Percentiles rank a stretch among this genome's conserved stretches.
Conservation (phyloP, 768 basidiomycete species). For the Paxillus involutus region DNA sequence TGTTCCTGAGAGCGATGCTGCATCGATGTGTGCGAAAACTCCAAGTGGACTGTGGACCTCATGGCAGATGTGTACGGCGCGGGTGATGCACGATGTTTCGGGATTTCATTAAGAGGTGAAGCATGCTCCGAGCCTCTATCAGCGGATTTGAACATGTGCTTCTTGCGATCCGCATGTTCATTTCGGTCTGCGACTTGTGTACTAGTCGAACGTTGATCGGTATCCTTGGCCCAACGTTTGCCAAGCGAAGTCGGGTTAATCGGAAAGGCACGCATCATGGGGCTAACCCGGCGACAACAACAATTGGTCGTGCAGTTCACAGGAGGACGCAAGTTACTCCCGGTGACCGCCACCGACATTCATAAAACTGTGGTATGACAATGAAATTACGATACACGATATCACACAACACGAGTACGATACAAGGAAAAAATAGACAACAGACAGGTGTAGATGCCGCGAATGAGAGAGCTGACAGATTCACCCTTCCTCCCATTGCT, state of each 20-base stretch:
- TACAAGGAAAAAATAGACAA: background rate
- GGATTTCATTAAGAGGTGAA: background rate
- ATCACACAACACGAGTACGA: background rate
- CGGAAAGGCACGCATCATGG: too few species aligned
- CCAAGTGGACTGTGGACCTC: background rate
- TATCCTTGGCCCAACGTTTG: too few species aligned
- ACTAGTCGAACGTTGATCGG: too few species aligned
- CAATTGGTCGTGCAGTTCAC: too few species aligned
- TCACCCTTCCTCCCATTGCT: constrained; percentile 3
- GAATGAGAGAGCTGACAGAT: background rate
- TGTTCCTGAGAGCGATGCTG: background rate
- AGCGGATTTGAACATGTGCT: too few species aligned
- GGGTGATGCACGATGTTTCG: background rate
- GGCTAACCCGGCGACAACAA: too few species aligned
- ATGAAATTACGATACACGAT: constrained; percentile 1
- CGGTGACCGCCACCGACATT: background rate
- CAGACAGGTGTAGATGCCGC: constrained; percentile 5
- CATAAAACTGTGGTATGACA: background rate
- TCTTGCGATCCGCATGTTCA: too few species aligned
- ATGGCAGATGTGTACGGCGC: background rate
- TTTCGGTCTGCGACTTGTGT: too few species aligned
- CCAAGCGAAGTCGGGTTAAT: too few species aligned
- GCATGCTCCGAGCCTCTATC: background rate
- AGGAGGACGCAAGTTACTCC: too few species aligned
- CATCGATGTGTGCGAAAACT: background rate